phyloP scores from a whole-genome alignment of 805 yeast genomes.

The Kodamaea neixiangensis region DNA sequence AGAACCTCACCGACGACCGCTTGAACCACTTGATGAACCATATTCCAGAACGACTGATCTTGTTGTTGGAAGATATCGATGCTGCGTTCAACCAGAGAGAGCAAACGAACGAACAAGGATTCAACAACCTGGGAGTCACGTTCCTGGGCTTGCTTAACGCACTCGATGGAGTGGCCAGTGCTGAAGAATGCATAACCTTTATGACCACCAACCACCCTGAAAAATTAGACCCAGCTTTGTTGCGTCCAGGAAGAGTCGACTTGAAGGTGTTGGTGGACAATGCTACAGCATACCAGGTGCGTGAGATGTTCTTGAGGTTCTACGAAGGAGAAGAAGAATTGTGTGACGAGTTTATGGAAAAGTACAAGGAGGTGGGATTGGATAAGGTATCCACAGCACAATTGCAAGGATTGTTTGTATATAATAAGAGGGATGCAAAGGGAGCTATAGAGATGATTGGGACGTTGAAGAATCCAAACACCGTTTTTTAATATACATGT shows the following conservation, averaged over 20 bases:
- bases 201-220: constrained; percentile 99
- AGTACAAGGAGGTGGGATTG: constrained; percentile 48
- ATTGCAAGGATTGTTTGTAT: constrained; percentile 91
- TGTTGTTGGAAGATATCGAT: constrained; percentile 89
- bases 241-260: constrained; percentile 95
- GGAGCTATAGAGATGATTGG: constrained; percentile 70
- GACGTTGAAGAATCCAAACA: constrained; percentile 36
- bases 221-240: constrained; percentile 83
- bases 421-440: constrained; percentile 80
- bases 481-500: constrained; percentile 11
- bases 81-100: constrained; percentile 89
- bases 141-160: constrained; percentile 94
- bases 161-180: constrained; percentile 94
- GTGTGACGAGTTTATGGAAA: constrained; percentile 53
- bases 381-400: constrained; percentile 81
- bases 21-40: constrained; percentile 95
- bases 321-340: constrained; percentile 62
- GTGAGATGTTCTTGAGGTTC: constrained; percentile 83
- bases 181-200: constrained; percentile 93
- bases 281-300: constrained; percentile 81
- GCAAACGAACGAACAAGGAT: constrained; percentile 77
- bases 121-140: constrained; percentile 77
- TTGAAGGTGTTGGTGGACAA: constrained; percentile 78
- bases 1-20: constrained; percentile 90
- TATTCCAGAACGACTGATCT: constrained; percentile 83